phyloP scores from a whole-genome alignment of 345 rosid species.

The Boechera stricta region DNA sequence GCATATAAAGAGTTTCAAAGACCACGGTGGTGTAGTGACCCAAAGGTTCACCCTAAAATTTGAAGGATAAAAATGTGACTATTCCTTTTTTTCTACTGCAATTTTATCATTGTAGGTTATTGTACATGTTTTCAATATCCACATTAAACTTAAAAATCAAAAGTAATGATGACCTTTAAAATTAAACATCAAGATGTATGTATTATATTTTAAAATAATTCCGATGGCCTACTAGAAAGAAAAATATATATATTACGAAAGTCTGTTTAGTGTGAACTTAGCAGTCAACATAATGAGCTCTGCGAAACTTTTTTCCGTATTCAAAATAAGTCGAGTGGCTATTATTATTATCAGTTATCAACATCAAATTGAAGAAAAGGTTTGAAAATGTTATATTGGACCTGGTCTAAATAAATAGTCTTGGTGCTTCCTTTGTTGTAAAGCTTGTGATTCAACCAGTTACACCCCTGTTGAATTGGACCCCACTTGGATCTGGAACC shows the following conservation, averaged over 20 bases:
- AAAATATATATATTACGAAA: background rate
- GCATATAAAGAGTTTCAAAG: too few relatives aligned
- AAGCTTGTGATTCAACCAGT: constrained; percentile 3
- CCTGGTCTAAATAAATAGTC: constrained; percentile 5
- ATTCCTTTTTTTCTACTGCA: too few relatives aligned
- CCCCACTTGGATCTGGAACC: too few relatives aligned
- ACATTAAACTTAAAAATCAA: too few relatives aligned
- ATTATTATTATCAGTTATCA: background rate
- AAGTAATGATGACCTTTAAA: background rate
- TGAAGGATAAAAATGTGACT: background rate
- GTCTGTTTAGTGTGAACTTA: background rate
- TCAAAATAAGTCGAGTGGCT: background rate
- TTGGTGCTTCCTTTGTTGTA: background rate
- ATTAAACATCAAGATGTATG: background rate
- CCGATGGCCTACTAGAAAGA: background rate
- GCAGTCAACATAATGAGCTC: constrained; percentile 21
- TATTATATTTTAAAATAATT: background rate
- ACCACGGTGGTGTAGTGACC: too few relatives aligned
- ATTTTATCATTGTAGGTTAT: too few relatives aligned
- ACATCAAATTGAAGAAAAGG: background rate
- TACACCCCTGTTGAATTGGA: too few relatives aligned
- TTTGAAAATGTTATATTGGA: constrained; percentile 27
- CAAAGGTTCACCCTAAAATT: background rate
- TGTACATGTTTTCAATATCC: too few relatives aligned
- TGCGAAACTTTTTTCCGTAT: background rate